Conservation (phyloP, 176 grass and related monocot species). For the Carex myosuroides region DNA sequence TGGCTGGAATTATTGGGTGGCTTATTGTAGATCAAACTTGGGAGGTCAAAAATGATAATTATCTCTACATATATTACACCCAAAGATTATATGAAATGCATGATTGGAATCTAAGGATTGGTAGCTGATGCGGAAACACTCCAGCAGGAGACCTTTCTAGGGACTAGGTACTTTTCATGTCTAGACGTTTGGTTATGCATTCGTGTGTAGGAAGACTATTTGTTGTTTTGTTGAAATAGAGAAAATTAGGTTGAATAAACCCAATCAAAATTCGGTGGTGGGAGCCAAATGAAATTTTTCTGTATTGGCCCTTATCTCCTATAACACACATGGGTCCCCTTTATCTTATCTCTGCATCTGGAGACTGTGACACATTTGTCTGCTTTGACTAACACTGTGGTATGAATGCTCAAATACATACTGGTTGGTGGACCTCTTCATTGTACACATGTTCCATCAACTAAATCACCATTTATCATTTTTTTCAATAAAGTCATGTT, state of each 20-base stretch:
- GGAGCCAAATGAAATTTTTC: conserved; percentile 11
- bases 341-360: conserved; percentile 1
- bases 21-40: neutral
- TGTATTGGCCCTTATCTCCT: neutral
- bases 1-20: neutral
- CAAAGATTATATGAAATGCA: neutral
- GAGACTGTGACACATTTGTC: conserved; percentile 21
- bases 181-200: conserved; percentile 9
- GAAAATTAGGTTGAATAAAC: neutral
- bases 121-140: neutral
- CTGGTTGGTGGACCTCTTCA: conserved; percentile 7
- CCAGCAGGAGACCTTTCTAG: neutral
- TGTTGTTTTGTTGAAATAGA: conserved; percentile 8
- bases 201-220: neutral
- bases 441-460: neutral
- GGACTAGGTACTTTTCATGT: neutral
- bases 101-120: conserved; percentile 7
- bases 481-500: conserved; percentile 4
- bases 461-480: neutral
- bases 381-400: conserved; percentile 12
- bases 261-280: conserved; percentile 3
- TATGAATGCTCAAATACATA: conserved; percentile 22
- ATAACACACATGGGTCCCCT: neutral
- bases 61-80: neutral
- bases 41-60: neutral